Evolutionary conservation across 2,329 filamentous ascomycete species (phyloP), one percentile per base, ranked within the genome.

Genomic region (Tolypocladium amazonense): DNA sequence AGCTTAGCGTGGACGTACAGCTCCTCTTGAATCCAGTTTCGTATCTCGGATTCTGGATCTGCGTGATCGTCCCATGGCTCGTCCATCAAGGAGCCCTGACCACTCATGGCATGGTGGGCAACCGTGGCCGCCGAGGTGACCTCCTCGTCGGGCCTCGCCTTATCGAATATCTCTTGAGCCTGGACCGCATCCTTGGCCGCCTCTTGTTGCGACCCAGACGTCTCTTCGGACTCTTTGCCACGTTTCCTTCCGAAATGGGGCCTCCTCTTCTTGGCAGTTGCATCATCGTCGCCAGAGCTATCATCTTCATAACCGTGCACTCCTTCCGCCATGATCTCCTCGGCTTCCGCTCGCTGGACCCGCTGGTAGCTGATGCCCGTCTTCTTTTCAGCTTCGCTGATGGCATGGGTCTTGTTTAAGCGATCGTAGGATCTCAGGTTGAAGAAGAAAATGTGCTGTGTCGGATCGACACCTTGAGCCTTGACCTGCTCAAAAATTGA

Each of bases 1-100:
- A 97, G 81, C 76, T 97, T 99, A 35, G 86, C 89, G 72, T 99
- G 94, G 56, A 97, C 88, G 71, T 99, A 99, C 2, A 97, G 82
- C 73, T 99, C 93, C 71, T 99, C 94, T 70, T 96, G 93, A 61
- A 97, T 88, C 79, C 94, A 95, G 70, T 95, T 90, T 58, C 88
- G 82, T 60, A 92, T 88, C 72, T 97, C 94, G 1, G 84, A 83
- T 65, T 93, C 83, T 0, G 85, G 76, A 4, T 88, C 76, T 0
- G 80, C 78, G 20, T 89, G 47, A 25, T 53, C 88, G 20, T 92
- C 88, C 89, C 91, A 97, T 0, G 76, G 68, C 72, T 95, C 90
- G 12, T 90, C 86, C 4, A 67, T 84, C 74, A 80, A 81, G 77
- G 71, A 83, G 72, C 71, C 86, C 7, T 72, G 67, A 8, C 68